phyloP scores from a whole-genome alignment of 768 basidiomycete species.

The Boletus bicolor region DNA sequence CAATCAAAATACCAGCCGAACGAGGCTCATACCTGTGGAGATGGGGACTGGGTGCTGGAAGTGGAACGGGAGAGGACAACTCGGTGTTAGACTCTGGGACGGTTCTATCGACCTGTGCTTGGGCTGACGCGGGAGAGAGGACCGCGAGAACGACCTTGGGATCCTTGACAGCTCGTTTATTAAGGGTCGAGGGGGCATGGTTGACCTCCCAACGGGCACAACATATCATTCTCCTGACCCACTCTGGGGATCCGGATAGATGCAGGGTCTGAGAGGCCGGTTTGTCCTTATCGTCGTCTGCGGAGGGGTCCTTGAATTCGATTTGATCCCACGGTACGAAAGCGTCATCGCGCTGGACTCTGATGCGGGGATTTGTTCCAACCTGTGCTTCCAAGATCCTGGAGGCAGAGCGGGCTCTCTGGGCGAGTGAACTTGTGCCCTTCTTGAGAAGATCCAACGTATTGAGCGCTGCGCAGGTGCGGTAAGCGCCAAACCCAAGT shows the following conservation, averaged over 20 bases:
- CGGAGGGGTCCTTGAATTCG: conserved; percentile 41
- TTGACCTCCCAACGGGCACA: conserved; percentile 76
- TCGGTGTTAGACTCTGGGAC: conserved; percentile 20
- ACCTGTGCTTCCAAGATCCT: conserved; percentile 87
- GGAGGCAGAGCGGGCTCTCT: conserved; percentile 82
- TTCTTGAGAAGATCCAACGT: conserved; percentile 93
- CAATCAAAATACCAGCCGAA: conserved; percentile 58
- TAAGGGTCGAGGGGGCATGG: conserved; percentile 39
- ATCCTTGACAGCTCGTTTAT: conserved; percentile 19
- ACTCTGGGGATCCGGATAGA: conserved; percentile 60
- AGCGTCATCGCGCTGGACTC: conserved; percentile 79
- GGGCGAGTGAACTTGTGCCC: conserved; percentile 72
- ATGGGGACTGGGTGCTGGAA: conserved; percentile 56
- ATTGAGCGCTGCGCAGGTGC: conserved; percentile 61
- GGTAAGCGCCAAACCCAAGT: conserved; percentile 6
- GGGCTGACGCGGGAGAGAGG: conserved; percentile 32
- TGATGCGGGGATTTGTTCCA: conserved; percentile 75
- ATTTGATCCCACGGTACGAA: conserved; percentile 82
- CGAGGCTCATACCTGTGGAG: conserved; percentile 62
- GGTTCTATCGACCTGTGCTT: conserved; percentile 25
- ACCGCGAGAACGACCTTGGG: conserved; percentile 66
- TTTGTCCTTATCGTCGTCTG: conserved; percentile 25
- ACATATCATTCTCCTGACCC: conserved; percentile 81
- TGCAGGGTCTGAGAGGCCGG: conserved; percentile 22
- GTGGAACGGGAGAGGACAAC: conserved; percentile 54